Evolutionary conservation across 495 filamentous ascomycete genomes (phyloP).

Genomic region (Neurospora hispaniola): DNA sequence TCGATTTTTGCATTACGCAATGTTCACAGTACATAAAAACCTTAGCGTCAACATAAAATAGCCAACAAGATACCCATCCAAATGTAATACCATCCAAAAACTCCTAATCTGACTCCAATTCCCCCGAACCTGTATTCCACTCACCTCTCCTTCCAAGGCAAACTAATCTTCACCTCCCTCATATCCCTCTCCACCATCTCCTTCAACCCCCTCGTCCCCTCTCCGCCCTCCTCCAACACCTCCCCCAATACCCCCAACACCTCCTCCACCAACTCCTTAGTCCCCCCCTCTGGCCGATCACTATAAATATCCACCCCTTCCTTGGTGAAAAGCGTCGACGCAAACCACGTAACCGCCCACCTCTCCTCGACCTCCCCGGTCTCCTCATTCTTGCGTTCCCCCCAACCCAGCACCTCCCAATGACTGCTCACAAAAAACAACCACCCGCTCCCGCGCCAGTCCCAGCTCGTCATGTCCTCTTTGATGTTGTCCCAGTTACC

Average conservation of each 20-base stretch:
- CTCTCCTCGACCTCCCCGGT: constrained; percentile 27
- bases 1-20: background rate
- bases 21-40: background rate
- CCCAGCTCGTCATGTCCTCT: constrained; percentile 38
- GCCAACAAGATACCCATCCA: background rate
- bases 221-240: constrained; percentile 12
- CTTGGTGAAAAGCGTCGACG: constrained; percentile 61
- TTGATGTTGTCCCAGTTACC: constrained; percentile 16
- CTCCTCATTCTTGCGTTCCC: constrained; percentile 28
- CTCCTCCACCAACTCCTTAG: constrained; percentile 31
- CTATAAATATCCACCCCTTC: constrained; percentile 67
- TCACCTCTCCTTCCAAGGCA: constrained; percentile 32
- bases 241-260: constrained; percentile 34
- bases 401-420: constrained; percentile 69
- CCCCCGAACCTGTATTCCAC: too few relatives aligned
- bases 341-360: constrained; percentile 70
- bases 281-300: constrained; percentile 40
- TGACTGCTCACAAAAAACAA: constrained; percentile 52
- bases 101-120: too few relatives aligned
- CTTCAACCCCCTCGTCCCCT: constrained; percentile 22
- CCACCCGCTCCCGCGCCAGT: constrained; percentile 63
- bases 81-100: too few relatives aligned
- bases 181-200: constrained; percentile 33
- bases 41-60: background rate
- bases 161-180: constrained; percentile 31